phyloP scores from a whole-genome alignment of 2,329 filamentous ascomycete species.

The Tolypocladium cylindrosporum region DNA sequence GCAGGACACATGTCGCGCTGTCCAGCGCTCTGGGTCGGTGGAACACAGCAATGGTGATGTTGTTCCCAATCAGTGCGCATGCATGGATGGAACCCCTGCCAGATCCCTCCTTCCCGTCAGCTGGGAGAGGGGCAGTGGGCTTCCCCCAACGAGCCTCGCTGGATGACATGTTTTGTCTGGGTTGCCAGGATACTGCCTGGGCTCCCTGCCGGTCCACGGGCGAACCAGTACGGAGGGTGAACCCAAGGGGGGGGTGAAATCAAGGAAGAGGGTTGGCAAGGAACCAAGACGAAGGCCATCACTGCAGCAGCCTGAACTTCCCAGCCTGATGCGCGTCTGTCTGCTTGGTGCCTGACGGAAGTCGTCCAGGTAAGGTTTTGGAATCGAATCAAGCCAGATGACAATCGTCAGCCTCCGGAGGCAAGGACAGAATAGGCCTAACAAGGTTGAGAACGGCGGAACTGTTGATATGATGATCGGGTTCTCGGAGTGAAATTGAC shows the following conservation, averaged over 20 bases:
- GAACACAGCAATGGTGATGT: constrained; percentile 3
- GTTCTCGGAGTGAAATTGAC: neutral
- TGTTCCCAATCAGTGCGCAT: neutral
- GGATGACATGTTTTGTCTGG: neutral
- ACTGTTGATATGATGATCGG: neutral
- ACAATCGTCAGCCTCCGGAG: neutral
- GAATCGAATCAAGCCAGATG: neutral
- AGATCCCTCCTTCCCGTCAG: neutral
- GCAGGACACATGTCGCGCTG: constrained; percentile 3
- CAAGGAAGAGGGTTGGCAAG: neutral
- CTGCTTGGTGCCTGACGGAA: neutral
- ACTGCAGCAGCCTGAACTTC: neutral
- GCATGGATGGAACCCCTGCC: neutral
- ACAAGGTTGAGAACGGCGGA: neutral
- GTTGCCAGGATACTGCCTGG: neutral
- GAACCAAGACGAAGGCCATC: neutral
- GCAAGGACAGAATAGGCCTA: neutral
- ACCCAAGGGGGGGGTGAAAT: neutral
- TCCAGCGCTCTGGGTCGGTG: constrained; percentile 3
- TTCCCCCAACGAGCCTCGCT: too few relatives aligned
- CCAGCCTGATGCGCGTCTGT: neutral
- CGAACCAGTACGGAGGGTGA: neutral
- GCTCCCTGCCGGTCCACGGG: neutral
- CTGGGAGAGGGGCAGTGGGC: neutral
- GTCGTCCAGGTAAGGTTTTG: neutral